A percentile compares a stretch with the other conserved stretches of the same genome.
Conservation (phyloP, 2,329 filamentous ascomycete genomes). For the Aspergillus floridensis region DNA sequence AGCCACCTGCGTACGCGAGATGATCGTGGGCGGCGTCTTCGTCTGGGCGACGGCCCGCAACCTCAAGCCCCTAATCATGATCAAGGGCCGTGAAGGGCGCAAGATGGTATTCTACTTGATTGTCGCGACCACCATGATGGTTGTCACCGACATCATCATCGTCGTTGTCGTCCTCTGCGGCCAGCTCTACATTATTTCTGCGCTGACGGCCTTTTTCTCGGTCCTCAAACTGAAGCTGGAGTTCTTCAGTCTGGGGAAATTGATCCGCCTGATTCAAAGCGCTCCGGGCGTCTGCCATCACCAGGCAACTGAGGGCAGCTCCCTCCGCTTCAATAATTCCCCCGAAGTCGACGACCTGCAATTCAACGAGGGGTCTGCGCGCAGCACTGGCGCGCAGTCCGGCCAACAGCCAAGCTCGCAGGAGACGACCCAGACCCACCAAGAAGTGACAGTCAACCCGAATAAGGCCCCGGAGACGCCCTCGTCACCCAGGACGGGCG, state of each 20-base stretch:
- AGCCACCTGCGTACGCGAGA: constrained; percentile 52
- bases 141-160: constrained; percentile 34
- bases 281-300: constrained; percentile 3
- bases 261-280: constrained; percentile 33
- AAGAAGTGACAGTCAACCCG: too few relatives aligned
- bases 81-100: constrained; percentile 37
- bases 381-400: too few relatives aligned
- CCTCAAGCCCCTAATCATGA: constrained; percentile 39
- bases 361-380: too few relatives aligned
- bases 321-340: too few relatives aligned
- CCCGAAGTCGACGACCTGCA: too few relatives aligned
- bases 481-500: too few relatives aligned
- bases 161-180: constrained; percentile 36
- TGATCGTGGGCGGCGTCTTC: constrained; percentile 51
- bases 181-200: constrained; percentile 40
- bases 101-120: constrained; percentile 45
- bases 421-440: too few relatives aligned
- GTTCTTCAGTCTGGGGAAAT: constrained; percentile 41
- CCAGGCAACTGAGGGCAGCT: too few relatives aligned
- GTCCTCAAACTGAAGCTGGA: constrained; percentile 39
- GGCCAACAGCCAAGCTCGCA: too few relatives aligned
- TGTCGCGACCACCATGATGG: constrained; percentile 35
- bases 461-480: too few relatives aligned
- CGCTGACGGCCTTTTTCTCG: background rate
- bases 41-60: constrained; percentile 48